Conservation (phyloP, 2,329 filamentous ascomycete species). For the Aureobasidium vineae region DNA sequence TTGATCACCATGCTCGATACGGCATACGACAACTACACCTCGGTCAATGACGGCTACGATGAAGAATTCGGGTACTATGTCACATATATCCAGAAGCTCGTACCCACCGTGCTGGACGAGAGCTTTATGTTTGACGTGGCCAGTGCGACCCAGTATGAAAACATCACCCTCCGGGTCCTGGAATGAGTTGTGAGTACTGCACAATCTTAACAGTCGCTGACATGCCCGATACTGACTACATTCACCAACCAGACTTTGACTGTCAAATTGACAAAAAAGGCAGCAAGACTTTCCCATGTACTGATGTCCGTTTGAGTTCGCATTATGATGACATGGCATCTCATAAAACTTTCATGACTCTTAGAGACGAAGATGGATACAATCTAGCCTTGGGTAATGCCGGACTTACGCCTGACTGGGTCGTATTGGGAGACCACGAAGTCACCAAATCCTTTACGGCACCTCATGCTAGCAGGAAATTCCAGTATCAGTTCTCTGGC, state of each 20-base stretch:
- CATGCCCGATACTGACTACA: background rate
- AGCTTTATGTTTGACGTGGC: conserved; percentile 23
- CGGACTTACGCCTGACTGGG: conserved; percentile 23
- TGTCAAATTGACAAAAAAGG: conserved; percentile 8
- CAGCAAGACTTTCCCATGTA: conserved; percentile 12
- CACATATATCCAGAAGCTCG: conserved; percentile 16
- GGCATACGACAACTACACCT: conserved; percentile 20
- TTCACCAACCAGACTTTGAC: conserved; percentile 25
- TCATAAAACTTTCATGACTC: too few species aligned
- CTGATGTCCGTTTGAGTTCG: too few species aligned
- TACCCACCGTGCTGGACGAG: conserved; percentile 19
- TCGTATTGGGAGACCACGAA: conserved; percentile 16
- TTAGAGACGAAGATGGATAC: conserved; percentile 14
- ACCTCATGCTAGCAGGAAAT: background rate
- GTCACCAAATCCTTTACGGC: background rate
- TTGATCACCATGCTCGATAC: conserved; percentile 21
- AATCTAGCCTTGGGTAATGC: background rate
- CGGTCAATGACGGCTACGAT: conserved; percentile 26
- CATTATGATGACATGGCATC: too few species aligned
- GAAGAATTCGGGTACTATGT: conserved; percentile 22
- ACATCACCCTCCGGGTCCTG: conserved; percentile 7
- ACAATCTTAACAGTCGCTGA: conserved; percentile 11
- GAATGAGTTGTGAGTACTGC: conserved; percentile 9
- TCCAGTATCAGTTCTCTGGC: conserved; percentile 12
- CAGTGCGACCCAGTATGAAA: too few species aligned